Evolutionary conservation across 257 asterid species (phyloP), one percentile per base, ranked within the genome.

Genomic region (Solanum clarkiae): DNA sequence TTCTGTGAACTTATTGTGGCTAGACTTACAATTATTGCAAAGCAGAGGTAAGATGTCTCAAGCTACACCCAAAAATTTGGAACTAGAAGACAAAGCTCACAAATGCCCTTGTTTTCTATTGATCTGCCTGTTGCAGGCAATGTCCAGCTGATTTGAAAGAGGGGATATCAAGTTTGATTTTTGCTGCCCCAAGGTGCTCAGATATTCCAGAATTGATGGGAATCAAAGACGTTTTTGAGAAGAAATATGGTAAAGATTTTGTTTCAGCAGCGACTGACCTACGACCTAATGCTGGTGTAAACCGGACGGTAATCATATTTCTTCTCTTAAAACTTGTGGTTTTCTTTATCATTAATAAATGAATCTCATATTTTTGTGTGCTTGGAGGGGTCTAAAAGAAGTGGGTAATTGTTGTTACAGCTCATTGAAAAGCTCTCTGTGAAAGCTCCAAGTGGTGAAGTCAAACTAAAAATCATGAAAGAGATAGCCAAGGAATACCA

Each of bases 141-240:
- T 94, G 99, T 91, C 99, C 99, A 26, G 93, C 98, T 15, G 98
- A 96, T 86, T 93, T 96, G 55, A 96, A 94, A 91, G 99, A 95
- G 94, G 99, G 98, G 81, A 93, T 96, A 87, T 87, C 98, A 11
- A 96, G 99, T 87, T 89, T 96, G 66, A 84, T 96, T 63, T 96
- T 95, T 89, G 98, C 99, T 29, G 98, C 89, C 86, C 99, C 99
- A 54, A 94, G 99, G 84, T 96, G 98, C 92, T 96, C 99, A 1
- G 98, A 96, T 81, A 93, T 96, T 83, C 98, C 99, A 17, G 99
- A 96, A 92, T 88, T 96, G 12, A 63, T 90, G 89, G 90, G 92
- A 71, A 90, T 96, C 60, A 90, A 92, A 81, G 95, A 96, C 45
- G 88, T 95, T 49, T 96, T 96, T 69, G 90, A 89, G 90, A 96